Conservation (phyloP, 306 rosid species). For the Casuarina equisetifolia region DNA sequence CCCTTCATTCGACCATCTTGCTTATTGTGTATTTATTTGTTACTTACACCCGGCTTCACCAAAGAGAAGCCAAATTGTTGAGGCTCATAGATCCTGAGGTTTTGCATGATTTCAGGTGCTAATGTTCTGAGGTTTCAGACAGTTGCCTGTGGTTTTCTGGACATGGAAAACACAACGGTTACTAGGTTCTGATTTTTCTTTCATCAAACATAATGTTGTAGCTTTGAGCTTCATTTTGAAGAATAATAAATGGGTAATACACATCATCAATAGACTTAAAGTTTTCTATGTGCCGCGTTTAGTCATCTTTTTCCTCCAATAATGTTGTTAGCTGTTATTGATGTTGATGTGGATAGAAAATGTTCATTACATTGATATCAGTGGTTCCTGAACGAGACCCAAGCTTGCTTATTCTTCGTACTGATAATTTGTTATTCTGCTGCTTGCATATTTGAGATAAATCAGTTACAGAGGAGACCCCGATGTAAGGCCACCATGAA, state of each 20-base stretch:
- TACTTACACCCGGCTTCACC: slow-evolving; percentile 8
- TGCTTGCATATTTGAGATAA: background rate
- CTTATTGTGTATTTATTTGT: slow-evolving; percentile 2
- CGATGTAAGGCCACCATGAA: background rate
- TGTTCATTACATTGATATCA: background rate
- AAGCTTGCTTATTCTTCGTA: background rate
- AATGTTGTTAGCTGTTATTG: background rate
- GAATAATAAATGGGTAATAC: slow-evolving; percentile 10
- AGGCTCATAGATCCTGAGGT: slow-evolving; percentile 23
- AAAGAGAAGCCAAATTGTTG: background rate
- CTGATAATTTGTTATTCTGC: background rate
- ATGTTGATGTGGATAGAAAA: too few species aligned
- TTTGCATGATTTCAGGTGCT: slow-evolving; percentile 23
- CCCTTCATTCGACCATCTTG: slow-evolving; percentile 30
- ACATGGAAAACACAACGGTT: background rate
- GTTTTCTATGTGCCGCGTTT: background rate
- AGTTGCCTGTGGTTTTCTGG: background rate
- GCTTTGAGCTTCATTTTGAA: slow-evolving; percentile 25
- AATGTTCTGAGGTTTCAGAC: slow-evolving; percentile 24
- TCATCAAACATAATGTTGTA: slow-evolving; percentile 23
- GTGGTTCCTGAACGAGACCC: background rate
- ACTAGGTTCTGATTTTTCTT: slow-evolving; percentile 31
- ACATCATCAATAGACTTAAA: too few species aligned
- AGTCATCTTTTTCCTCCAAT: too few species aligned
- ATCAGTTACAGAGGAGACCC: too few species aligned